Base-by-base conservation (phyloP, 2,329 filamentous ascomycete genomes). In the Calonectria pseudoreteaudii region DNA sequence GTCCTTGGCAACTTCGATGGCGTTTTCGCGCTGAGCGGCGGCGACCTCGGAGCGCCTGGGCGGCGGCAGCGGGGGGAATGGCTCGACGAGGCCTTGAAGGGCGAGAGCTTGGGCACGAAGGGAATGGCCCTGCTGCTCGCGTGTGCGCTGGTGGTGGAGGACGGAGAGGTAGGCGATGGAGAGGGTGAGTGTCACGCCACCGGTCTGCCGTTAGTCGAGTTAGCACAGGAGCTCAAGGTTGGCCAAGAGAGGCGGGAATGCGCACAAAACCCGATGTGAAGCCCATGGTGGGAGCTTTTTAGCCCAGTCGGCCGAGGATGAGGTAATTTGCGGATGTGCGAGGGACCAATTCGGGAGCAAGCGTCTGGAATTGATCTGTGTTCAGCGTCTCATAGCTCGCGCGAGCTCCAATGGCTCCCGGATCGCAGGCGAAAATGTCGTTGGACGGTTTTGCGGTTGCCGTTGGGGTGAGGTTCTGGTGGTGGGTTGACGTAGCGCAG, bases 261-360 rank as follows among this genome's bases (percentile, higher is more conserved):
- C 93, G 76, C 89, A 95, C 94, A 83, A 95, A 94, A 79, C 94
- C 94, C 52, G 91, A 89, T 77, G 91, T 89, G 87, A 95, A 94
- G 82, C 93, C 93, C 93, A 95, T 95, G 78, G 72, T 85, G 64
- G 75, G 76, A 80, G 79, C 79, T 79, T 72, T 76, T 62, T 62
- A 62, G 78, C 60, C 76, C 77, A 68, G 76, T 76, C 72, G 74
- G 66, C 70, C 72, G 75, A 78, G 47, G 74, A 73, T 83, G 80
- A 80, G 80, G 79, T 81, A 82, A 81, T 82, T 80, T 78, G 79
- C 67, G 69, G 66, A 60, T 71, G 73, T 71, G 38, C 53, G 75
- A 66, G 74, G 68, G 72, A 70, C 71, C 78, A 79, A 74, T 80
- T 76, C 73, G 68, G 62, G 53, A 64, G 52, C 62, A 49, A 74